Percentiles rank a stretch among this genome's conserved stretches.
These are phyloP conservation scores for Prunus padus DNA, from an alignment of 306 rosid genomes.

Conservation along the genomic window DNA sequence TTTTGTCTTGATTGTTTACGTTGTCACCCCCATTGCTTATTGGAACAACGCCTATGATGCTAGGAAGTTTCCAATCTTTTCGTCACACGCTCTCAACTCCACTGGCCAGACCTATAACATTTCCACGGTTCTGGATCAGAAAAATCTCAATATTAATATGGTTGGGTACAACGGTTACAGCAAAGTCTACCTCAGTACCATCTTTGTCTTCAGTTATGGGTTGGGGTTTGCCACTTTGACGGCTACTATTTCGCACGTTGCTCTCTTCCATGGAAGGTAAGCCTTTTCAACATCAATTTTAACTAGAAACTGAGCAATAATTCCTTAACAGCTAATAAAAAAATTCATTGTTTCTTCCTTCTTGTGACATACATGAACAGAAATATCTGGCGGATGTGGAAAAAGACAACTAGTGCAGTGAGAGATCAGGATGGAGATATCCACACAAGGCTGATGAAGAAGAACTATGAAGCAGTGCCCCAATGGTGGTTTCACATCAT, in stretches of 20 bases:
- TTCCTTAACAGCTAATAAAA: neutral
- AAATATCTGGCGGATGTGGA: constrained; percentile 40
- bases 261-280: constrained; percentile 39
- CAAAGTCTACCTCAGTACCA: constrained; percentile 22
- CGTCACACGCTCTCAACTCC: constrained; percentile 20
- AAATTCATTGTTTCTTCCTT: neutral
- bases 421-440: constrained; percentile 44
- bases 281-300: neutral
- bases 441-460: constrained; percentile 76
- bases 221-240: constrained; percentile 36
- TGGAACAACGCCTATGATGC: constrained; percentile 34
- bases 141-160: constrained; percentile 21
- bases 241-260: constrained; percentile 36
- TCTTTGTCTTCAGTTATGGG: constrained; percentile 31
- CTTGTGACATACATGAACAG: constrained; percentile 4
- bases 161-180: constrained; percentile 22
- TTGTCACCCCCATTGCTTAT: constrained; percentile 32
- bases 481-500: constrained; percentile 71
- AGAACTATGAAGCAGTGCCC: constrained; percentile 69
- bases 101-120: constrained; percentile 25
- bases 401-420: constrained; percentile 26
- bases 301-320: neutral
- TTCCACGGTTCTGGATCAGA: constrained; percentile 16
- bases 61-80: constrained; percentile 30
- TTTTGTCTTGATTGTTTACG: constrained; percentile 25